A percentile compares a stretch with the other conserved stretches of the same genome.
These are phyloP conservation scores for Chenopodium quinoa DNA, from an alignment of 148 eudicot genomes.

Conservation along the genomic window DNA sequence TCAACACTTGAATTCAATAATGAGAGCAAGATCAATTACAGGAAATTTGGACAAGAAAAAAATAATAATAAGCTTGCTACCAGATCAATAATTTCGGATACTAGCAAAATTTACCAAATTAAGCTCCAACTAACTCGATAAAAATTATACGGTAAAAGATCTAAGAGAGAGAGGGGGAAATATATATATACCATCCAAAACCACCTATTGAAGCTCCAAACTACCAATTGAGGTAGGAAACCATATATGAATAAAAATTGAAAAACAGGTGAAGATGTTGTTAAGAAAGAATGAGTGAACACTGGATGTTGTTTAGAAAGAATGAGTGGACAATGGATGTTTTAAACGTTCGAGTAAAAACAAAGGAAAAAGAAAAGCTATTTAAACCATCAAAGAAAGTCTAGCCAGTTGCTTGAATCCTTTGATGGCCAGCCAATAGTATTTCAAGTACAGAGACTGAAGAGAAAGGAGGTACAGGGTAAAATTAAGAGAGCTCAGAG, in stretches of 20 bases:
- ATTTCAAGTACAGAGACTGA: background rate
- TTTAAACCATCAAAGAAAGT: background rate
- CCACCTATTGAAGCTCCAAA: background rate
- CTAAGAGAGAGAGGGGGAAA: background rate
- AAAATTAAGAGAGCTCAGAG: background rate
- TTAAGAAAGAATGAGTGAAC: background rate
- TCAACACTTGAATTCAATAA: background rate
- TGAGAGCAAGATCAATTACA: background rate
- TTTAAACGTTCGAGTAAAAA: background rate
- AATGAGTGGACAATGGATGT: background rate
- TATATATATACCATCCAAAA: background rate
- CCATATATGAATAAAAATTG: background rate
- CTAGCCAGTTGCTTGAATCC: background rate
- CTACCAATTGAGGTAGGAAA: background rate
- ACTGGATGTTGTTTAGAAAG: background rate
- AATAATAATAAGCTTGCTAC: background rate
- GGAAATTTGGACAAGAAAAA: background rate
- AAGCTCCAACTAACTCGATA: background rate
- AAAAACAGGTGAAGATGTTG: too few relatives aligned
- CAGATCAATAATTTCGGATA: background rate
- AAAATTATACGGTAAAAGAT: background rate
- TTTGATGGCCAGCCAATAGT: background rate
- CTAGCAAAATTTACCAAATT: background rate
- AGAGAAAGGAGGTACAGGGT: background rate
- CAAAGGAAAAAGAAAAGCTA: background rate